Base-by-base conservation (phyloP, 164 flowering plant species). In the Echeveria elegans region DNA sequence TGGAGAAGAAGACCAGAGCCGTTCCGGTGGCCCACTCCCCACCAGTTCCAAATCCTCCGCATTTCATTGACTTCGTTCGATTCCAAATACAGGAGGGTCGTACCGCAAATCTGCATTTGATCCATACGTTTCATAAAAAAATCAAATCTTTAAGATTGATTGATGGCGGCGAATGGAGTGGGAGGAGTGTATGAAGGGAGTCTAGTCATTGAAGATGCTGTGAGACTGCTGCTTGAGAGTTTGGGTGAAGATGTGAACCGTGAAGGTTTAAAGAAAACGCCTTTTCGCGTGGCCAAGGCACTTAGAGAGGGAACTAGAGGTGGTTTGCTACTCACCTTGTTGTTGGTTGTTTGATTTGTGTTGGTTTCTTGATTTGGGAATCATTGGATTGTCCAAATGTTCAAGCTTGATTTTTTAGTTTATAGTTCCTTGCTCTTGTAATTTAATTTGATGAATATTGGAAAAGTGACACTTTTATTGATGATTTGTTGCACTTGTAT, bases 201-300 rank as follows among this genome's bases (percentile, higher is more conserved):
- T 56, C 32, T 11, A 29, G 80, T 74, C 18, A 88, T 94, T 65
- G 72, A 83, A 71, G 89, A 84, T 67, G 90, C 99, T 66, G 97
- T 94, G 41, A 94, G 81, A 69, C 80, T 85, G 72, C 75, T 94
- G 29, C 72, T 94, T 80, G 83, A 82, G 48, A 96, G 97, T 59
- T 72, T 94, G 66, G 92, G 89, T 24, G 99, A 94, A 67, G 96
- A 94, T 81, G 56, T 80, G 65, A 77, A 79, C 69, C 82, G 97
- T 70, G 97, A 94, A 80, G 99, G 99, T 65, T 68, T 94, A 14
- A 75, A 58, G 64, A 94, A 86, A 83, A 94, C 99, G 30, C 99
- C 97, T 2, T 76, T 81, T 64, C 90, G 99, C 4, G 99, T 91
- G 14, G 96, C 96, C 60, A 88, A 89, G 77, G 97, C 99, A 11